Conservation (phyloP, 495 filamentous ascomycete genomes). For the Penicillium atrosanguineum region DNA sequence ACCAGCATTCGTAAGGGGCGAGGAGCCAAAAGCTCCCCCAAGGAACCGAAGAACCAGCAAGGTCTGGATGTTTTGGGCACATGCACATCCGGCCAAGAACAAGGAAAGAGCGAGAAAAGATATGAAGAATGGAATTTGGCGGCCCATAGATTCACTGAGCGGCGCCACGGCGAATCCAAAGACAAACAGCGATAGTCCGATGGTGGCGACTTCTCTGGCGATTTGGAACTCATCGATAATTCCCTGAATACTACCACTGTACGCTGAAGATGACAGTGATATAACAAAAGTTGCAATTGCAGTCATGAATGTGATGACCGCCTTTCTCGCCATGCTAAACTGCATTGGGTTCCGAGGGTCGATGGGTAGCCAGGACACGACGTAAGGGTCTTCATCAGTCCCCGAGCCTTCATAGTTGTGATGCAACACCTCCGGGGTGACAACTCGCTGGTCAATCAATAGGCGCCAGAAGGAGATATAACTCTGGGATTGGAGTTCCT, state of each 20-base stretch:
- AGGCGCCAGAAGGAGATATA: too few species aligned
- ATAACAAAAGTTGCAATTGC: constrained; percentile 61
- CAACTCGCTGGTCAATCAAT: constrained; percentile 28
- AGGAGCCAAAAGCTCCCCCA: constrained; percentile 62
- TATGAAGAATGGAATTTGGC: constrained; percentile 57
- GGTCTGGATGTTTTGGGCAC: constrained; percentile 54
- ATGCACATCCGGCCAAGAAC: constrained; percentile 58
- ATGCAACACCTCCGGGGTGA: constrained; percentile 46
- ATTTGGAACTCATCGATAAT: constrained; percentile 54
- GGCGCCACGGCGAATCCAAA: constrained; percentile 62
- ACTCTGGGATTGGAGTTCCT: too few species aligned
- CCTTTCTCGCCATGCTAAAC: constrained; percentile 53
- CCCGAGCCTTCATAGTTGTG: constrained; percentile 57
- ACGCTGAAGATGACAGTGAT: constrained; percentile 66
- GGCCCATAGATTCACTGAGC: constrained; percentile 58
- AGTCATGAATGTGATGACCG: constrained; percentile 53
- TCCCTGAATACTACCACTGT: constrained; percentile 55
- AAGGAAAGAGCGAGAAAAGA: constrained; percentile 52
- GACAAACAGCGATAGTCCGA: constrained; percentile 65
- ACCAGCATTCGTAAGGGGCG: constrained; percentile 59
- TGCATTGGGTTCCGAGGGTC: constrained; percentile 61
- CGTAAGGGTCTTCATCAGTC: constrained; percentile 61
- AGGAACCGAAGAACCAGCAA: constrained; percentile 67
- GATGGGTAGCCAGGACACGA: constrained; percentile 61
- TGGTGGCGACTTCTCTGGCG: constrained; percentile 48